Evolutionary conservation across 306 rosid species (phyloP).

Genomic region (Casuarina glauca): DNA sequence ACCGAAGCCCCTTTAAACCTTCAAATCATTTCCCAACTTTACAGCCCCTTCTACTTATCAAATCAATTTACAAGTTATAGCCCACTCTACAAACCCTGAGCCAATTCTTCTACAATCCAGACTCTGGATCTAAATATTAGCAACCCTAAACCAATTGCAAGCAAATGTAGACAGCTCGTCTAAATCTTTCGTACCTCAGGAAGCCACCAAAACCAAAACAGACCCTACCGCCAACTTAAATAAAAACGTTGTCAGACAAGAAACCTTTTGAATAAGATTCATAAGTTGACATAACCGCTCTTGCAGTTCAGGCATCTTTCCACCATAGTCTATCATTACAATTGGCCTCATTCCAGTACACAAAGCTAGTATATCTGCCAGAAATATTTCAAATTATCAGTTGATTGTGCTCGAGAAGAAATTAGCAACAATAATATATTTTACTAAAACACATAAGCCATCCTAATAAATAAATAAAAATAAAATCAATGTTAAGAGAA

Average conservation of each 20-base stretch:
- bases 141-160: neutral
- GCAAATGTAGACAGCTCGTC: neutral
- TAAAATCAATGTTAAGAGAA: neutral
- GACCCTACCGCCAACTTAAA: neutral
- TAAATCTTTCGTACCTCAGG: neutral
- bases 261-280: constrained; percentile 49
- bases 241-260: neutral
- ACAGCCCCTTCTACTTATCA: neutral
- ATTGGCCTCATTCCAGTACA: constrained; percentile 78
- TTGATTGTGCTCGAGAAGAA: neutral
- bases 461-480: neutral
- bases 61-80: neutral
- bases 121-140: neutral
- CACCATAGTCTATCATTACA: constrained; percentile 84
- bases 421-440: neutral
- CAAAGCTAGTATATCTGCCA: constrained; percentile 70
- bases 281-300: constrained; percentile 62
- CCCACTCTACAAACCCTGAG: neutral
- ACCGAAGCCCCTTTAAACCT: neutral
- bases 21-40: neutral
- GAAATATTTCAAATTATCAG: constrained; percentile 10
- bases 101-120: neutral
- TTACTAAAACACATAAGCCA: neutral
- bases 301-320: constrained; percentile 80
- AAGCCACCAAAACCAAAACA: neutral